These are phyloP conservation scores for Xylogone sp. DNA, from an alignment of 2,329 filamentous ascomycete species.

Conservation along the genomic window DNA sequence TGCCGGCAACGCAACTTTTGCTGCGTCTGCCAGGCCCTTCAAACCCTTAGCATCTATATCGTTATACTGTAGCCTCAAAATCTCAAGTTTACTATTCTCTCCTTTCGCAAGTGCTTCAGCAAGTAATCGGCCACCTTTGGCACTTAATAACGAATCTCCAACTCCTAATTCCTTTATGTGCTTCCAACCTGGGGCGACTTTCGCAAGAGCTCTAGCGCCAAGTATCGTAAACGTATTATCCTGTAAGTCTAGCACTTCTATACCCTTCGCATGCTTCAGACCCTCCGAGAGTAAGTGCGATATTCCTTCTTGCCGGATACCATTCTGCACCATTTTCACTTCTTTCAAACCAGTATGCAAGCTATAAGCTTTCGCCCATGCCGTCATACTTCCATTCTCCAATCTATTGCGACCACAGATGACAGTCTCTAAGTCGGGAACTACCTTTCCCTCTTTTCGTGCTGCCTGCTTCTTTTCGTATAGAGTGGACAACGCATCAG, in stretches of 20 bases:
- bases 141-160: slow-evolving; percentile 80
- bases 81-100: slow-evolving; percentile 74
- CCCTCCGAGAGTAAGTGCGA: slow-evolving; percentile 75
- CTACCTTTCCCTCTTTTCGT: slow-evolving; percentile 64
- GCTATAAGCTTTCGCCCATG: slow-evolving; percentile 85
- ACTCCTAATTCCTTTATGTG: slow-evolving; percentile 79
- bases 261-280: slow-evolving; percentile 62
- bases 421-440: slow-evolving; percentile 89
- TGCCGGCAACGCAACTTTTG: slow-evolving; percentile 64
- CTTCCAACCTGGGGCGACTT: slow-evolving; percentile 70
- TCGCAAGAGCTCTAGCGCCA: slow-evolving; percentile 75
- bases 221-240: slow-evolving; percentile 93
- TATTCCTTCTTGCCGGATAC: slow-evolving; percentile 92
- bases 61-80: slow-evolving; percentile 85
- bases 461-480: slow-evolving; percentile 81
- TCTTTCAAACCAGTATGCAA: slow-evolving; percentile 78
- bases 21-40: slow-evolving; percentile 66
- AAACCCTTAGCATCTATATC: slow-evolving; percentile 80
- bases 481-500: slow-evolving; percentile 78
- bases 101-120: slow-evolving; percentile 70
- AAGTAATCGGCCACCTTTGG: slow-evolving; percentile 71
- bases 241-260: slow-evolving; percentile 84
- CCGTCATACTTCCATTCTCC: slow-evolving; percentile 93
- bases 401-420: slow-evolving; percentile 94
- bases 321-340: slow-evolving; percentile 98